Base-by-base conservation (phyloP, 768 basidiomycete species). In the Lactarius sanguifluus region DNA sequence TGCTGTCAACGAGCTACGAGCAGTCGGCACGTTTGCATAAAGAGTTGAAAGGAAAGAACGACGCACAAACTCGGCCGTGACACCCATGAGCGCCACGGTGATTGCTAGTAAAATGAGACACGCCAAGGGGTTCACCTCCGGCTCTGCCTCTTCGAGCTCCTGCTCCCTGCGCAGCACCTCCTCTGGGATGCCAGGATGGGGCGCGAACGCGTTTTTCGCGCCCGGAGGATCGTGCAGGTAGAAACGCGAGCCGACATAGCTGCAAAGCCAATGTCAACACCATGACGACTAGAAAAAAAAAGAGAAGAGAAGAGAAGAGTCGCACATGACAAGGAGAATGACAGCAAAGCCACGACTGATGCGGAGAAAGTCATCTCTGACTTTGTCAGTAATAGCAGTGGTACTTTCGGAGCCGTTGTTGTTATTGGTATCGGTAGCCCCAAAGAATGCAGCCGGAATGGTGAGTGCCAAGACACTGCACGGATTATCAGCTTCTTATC, bases 181-280 rank as follows among this genome's bases (percentile, higher is more conserved):
- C 13, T 54, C 62, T 0, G 78, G 77, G 5, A 84, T 82, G 54
- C 81, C 76, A 3, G 81, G 78, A 41, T 78, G 77, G 5, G 78
- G 72, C 13, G 71, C 70, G 20, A 84, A 75, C 23, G 77, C 78
- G 64, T 84, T 81, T 30, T 80, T 79, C 1, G 85, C 80, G 7
- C 88, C 88, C 0, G 89, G 89, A 3, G 89, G 89, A 71, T 90
- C 82, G 74, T 88, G 86, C 45, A 90, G 75, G 76, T 84, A 92
- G 30, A 91, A 79, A 13, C 89, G 83, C 15, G 89, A 90, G 64
- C 77, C 80, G 45, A 90, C 73, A 70, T 92, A 91, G 16, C 89
- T 87, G 61, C 34, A 12, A 38, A 38, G 36, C 12, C 36, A 15
- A 16, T 66, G 25, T 64, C 30, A 50, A 56, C 34, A 54, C 40